Evolutionary conservation across 106 monocot species (phyloP), one percentile per base, ranked within the genome.

Genomic region (Chionographis japonica): DNA sequence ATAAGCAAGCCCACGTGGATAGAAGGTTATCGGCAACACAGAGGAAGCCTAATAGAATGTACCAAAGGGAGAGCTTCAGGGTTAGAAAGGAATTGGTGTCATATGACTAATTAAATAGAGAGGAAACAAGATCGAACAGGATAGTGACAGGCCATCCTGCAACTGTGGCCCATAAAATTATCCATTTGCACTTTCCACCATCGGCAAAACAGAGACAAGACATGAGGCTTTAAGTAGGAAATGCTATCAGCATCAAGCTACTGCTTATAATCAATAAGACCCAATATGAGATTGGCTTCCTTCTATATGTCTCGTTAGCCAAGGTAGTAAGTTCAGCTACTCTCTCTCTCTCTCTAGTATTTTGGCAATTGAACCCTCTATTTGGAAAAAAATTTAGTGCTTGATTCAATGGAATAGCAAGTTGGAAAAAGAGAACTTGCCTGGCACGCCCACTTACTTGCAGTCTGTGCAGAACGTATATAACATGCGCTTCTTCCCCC

Each of bases 121-220:
- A 16, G 93, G 87, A 40, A 85, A 54, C 60, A 98, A 61, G 67
- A 40, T 27, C 27, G 27, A 83, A 50, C 12, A 90, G 52, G 3
- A 75, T 69, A 38, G 85, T 85, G 35, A 98, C 14, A 3, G 98
- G 98, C 98, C 98, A 98, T 15, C 98, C 98, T 0, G 87, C 87
- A n/a, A 98, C 98, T 2, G 98, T 84, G 2, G 83, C 52, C 87
- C 89, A 93, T 3, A 93, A 98, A 17, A 98, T 62, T 38, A 98
- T 85, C 98, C 98, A 98, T 72, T 98, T 92, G 80, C 98, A 93
- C 37, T 74, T 60, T 10, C 93, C 98, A 12, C 98, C 98, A 56
- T 80, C 59, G 16, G 80, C 64, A 56, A 77, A 98, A 54, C 93
- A 98, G 6, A 87, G 60, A 11, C 98, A 89, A 57, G 98, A 98